Conservation (phyloP, 1,284 basidiomycete genomes). For the Inonotus hispidus region DNA sequence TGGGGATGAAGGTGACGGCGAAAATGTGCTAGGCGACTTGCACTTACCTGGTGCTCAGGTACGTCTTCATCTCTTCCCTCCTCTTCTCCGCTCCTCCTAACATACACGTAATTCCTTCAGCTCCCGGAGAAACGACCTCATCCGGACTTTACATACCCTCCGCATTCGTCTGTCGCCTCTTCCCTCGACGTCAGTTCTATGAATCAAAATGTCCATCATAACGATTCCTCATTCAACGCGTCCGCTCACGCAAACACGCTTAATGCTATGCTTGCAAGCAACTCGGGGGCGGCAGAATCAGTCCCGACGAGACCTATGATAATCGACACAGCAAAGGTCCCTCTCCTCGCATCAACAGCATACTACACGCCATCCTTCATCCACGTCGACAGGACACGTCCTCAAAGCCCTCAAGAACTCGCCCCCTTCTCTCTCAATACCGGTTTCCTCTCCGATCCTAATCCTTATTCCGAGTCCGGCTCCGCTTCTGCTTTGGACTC, state of each 20-base stretch:
- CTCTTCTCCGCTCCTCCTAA: neutral
- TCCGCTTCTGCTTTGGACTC: neutral
- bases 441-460: neutral
- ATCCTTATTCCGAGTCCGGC: neutral
- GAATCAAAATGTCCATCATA: too few relatives aligned
- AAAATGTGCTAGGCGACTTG: neutral
- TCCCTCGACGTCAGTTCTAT: too few relatives aligned
- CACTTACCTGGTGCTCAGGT: neutral
- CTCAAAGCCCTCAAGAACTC: too few relatives aligned
- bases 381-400: neutral
- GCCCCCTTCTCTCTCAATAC: neutral
- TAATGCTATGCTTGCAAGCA: neutral
- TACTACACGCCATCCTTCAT: conserved; percentile 6
- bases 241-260: neutral
- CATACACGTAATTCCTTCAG: too few relatives aligned
- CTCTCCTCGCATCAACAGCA: conserved; percentile 11
- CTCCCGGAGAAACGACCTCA: neutral
- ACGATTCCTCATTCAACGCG: too few relatives aligned
- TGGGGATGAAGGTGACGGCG: neutral
- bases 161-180: neutral
- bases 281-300: neutral
- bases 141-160: neutral
- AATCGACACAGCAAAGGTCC: neutral
- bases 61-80: neutral
- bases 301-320: neutral